phyloP scores from a whole-genome alignment of 1,284 basidiomycete genomes.

The Inonotus hispidus region DNA sequence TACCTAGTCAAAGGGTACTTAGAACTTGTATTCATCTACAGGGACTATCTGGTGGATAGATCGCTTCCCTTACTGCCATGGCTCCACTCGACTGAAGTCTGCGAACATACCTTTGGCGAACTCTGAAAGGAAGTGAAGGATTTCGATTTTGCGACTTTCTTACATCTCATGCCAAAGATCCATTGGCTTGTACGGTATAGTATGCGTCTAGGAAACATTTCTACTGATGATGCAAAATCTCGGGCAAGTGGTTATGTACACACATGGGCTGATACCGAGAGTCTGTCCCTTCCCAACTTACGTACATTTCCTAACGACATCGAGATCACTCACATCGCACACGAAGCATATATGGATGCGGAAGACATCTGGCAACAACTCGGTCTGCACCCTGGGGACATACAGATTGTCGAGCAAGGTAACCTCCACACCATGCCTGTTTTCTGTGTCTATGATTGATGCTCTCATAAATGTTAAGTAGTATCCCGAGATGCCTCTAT shows the following conservation, averaged over 20 bases:
- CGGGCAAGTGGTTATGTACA: conserved; percentile 20
- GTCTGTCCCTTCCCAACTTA: conserved; percentile 18
- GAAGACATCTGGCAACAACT: conserved; percentile 12
- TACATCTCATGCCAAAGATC: conserved; percentile 30
- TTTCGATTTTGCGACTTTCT: conserved; percentile 33
- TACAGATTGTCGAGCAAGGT: neutral
- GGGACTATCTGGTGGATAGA: conserved; percentile 25
- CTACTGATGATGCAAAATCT: conserved; percentile 17
- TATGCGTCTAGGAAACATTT: conserved; percentile 1
- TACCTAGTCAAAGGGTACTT: conserved; percentile 31
- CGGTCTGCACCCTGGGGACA: neutral
- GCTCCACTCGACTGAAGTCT: conserved; percentile 32
- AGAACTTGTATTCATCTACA: conserved; percentile 30
- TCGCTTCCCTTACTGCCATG: conserved; percentile 33
- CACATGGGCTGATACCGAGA: conserved; percentile 21
- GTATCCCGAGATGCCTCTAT: neutral
- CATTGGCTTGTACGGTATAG: neutral
- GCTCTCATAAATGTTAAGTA: neutral
- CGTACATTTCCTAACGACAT: conserved; percentile 16
- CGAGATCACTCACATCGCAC: conserved; percentile 4
- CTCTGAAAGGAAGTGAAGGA: conserved; percentile 30
- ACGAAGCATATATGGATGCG: conserved; percentile 16
- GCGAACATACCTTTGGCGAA: conserved; percentile 35
- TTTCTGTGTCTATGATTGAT: neutral
- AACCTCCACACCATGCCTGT: no score